Evolutionary conservation across 768 basidiomycete species (phyloP).

Genomic region (Suillus ampliporus): DNA sequence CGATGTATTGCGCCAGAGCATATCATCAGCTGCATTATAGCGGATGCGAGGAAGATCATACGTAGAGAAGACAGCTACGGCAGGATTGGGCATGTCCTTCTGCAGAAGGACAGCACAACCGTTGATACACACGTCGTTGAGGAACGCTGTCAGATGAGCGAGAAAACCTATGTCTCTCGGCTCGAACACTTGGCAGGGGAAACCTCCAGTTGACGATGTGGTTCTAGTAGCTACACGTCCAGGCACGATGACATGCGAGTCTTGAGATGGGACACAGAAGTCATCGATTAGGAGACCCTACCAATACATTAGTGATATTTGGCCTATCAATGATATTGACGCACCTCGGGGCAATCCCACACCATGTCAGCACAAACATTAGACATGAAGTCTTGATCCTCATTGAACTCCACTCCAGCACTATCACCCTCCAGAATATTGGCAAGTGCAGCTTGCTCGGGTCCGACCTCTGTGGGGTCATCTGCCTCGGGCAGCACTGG

Average conservation of each 20-base stretch:
- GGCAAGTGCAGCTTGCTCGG: not conserved
- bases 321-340: not conserved
- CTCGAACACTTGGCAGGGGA: slow-evolving; percentile 8
- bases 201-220: not conserved
- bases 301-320: not conserved
- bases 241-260: not conserved
- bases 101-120: slow-evolving; percentile 12
- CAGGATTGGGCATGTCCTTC: not conserved
- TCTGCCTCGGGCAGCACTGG: not conserved
- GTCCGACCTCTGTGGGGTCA: not conserved
- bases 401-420: not conserved
- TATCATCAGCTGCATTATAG: slow-evolving; percentile 3
- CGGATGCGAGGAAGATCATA: slow-evolving; percentile 9
- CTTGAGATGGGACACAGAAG: not conserved
- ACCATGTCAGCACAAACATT: not conserved
- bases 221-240: not conserved
- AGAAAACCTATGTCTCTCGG: not conserved
- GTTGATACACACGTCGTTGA: slow-evolving; percentile 17
- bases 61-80: slow-evolving; percentile 12
- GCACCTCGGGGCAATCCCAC: not conserved
- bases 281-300: not conserved
- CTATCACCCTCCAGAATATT: not conserved
- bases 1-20: slow-evolving; percentile 26
- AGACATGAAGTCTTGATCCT: not conserved
- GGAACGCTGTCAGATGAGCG: not conserved